These are phyloP conservation scores for Rhizoclosmatium globosum DNA, from an alignment of 192 early-diverging fungal species.

Conservation along the genomic window DNA sequence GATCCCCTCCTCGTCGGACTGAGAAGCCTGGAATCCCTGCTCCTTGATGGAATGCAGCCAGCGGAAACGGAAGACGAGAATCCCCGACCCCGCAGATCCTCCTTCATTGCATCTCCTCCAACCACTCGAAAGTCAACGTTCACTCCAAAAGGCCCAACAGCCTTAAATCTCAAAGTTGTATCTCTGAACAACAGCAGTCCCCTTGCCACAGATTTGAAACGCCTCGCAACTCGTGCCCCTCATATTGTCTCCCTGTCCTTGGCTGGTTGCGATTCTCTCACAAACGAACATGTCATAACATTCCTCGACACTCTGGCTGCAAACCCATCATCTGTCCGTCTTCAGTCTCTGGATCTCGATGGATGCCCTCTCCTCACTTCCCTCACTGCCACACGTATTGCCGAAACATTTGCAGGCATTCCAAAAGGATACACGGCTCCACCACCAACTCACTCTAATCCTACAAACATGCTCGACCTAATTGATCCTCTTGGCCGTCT, in stretches of 20 bases:
- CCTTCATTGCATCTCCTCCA: constrained; percentile 21
- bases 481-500: constrained; percentile 18
- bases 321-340: not conserved
- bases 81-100: constrained; percentile 11
- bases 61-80: not conserved
- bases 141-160: not conserved
- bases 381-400: not conserved
- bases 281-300: constrained; percentile 9
- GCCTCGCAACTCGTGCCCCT: constrained; percentile 21
- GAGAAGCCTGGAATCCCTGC: constrained; percentile 7
- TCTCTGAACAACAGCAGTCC: not conserved
- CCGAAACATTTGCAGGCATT: not conserved
- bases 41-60: constrained; percentile 24
- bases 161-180: not conserved
- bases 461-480: constrained; percentile 32
- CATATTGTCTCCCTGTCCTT: not conserved
- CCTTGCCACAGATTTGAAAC: not conserved
- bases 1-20: constrained; percentile 25
- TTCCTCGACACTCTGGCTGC: not conserved
- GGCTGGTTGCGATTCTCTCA: constrained; percentile 18
- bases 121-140: not conserved
- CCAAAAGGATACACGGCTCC: not conserved
- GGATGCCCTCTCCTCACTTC: constrained; percentile 21
- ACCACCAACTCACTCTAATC: not conserved
- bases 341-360: constrained; percentile 21